Conservation (phyloP, 306 rosid species). For the Clitoria ternatea region DNA sequence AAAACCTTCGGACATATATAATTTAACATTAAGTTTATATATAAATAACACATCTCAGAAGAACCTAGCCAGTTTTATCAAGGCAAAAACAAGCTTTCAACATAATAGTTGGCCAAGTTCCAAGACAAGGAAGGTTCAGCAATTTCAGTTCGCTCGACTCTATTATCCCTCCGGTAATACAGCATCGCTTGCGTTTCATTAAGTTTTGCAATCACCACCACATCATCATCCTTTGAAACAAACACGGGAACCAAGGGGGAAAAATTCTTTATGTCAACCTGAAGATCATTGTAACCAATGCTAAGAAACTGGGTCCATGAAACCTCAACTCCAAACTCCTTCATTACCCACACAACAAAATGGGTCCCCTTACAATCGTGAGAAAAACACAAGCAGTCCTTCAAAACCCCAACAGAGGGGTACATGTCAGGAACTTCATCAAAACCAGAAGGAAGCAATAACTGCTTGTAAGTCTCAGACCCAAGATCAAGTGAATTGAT, state of each 20-base stretch:
- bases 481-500: not conserved
- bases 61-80: too few species aligned
- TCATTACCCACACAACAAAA: not conserved
- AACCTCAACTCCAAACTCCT: not conserved
- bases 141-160: not conserved
- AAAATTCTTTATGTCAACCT: not conserved
- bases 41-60: too few species aligned
- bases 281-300: not conserved
- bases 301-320: not conserved
- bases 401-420: not conserved
- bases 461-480: not conserved
- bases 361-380: not conserved
- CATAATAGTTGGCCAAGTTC: not conserved
- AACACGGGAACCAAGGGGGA: too few species aligned
- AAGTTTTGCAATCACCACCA: too few species aligned
- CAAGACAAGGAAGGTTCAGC: not conserved
- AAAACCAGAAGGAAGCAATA: not conserved
- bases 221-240: too few species aligned
- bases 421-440: not conserved
- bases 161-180: not conserved
- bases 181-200: not conserved
- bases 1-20: too few species aligned
- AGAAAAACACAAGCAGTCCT: not conserved
- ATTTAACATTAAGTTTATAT: too few species aligned
- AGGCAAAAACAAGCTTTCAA: not conserved